These are phyloP conservation scores for Arthrobotrys sinensis DNA, from an alignment of 2,329 filamentous ascomycete genomes.

Conservation along the genomic window DNA sequence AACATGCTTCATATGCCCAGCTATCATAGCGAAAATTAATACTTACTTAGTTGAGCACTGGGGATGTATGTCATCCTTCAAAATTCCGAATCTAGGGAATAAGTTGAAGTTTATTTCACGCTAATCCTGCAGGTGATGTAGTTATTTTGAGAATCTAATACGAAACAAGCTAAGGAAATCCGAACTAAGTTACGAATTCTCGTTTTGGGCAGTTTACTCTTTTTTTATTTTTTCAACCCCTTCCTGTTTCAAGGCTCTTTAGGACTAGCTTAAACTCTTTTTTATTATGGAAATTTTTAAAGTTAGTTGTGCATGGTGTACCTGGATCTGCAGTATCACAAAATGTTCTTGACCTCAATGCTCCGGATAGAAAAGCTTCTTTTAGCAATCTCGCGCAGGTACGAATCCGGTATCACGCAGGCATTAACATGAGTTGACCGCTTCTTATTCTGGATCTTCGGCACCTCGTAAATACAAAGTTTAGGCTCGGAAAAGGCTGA, in stretches of 20 bases:
- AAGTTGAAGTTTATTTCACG: constrained; percentile 34
- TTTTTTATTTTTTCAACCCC: constrained; percentile 21
- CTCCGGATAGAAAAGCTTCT: constrained; percentile 49
- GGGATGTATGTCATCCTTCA: constrained; percentile 24
- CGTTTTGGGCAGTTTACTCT: constrained; percentile 34
- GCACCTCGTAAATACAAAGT: constrained; percentile 15
- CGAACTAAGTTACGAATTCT: constrained; percentile 18
- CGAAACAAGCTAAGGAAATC: constrained; percentile 43
- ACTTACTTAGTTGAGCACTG: constrained; percentile 22
- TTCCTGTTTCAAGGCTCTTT: constrained; percentile 40
- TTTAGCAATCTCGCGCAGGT: constrained; percentile 17
- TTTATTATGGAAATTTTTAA: constrained; percentile 28
- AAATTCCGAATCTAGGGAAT: constrained; percentile 58
- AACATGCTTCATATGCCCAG: constrained; percentile 33
- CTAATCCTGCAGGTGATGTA: constrained; percentile 21
- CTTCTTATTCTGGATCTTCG: constrained; percentile 23
- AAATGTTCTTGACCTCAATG: constrained; percentile 39
- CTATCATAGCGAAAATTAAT: constrained; percentile 23
- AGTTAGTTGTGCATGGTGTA: constrained; percentile 33
- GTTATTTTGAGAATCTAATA: constrained; percentile 54
- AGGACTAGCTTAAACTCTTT: constrained; percentile 16
- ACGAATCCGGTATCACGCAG: neutral
- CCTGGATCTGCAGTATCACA: constrained; percentile 42
- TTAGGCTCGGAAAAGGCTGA: constrained; percentile 13
- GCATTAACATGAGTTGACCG: constrained; percentile 15